phyloP scores from a whole-genome alignment of 2,329 filamentous ascomycete species.

The Xylaria digitata region DNA sequence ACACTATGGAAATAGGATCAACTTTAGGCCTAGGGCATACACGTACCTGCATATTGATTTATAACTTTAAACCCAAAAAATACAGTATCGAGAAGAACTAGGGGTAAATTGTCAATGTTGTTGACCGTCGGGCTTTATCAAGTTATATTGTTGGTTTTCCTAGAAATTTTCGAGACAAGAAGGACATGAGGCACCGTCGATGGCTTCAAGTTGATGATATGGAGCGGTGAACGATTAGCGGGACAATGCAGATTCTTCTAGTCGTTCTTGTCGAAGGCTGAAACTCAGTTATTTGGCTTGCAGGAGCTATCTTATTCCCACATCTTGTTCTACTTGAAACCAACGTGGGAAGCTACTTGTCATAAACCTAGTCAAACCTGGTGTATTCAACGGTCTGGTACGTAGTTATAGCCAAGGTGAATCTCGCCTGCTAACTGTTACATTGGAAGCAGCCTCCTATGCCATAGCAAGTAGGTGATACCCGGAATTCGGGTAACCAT shows the following conservation, averaged over 20 bases:
- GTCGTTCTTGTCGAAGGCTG: not conserved
- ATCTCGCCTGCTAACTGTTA: no score
- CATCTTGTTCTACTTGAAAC: not conserved
- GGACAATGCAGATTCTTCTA: not conserved
- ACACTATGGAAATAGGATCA: not conserved
- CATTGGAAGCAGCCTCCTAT: no score
- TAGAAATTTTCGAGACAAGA: not conserved
- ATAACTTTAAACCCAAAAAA: not conserved
- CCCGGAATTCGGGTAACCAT: no score
- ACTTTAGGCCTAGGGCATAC: not conserved
- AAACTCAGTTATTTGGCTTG: not conserved
- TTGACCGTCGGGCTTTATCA: not conserved
- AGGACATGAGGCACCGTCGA: not conserved
- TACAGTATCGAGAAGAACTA: not conserved
- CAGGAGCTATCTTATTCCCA: not conserved
- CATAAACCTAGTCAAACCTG: not conserved
- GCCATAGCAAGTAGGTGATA: no score
- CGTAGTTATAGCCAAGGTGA: no score
- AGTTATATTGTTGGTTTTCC: not conserved
- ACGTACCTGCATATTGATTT: constrained; percentile 17
- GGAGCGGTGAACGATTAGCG: not conserved
- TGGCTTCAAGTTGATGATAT: not conserved
- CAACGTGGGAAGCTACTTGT: not conserved
- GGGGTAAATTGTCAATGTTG: not conserved
- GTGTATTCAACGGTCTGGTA: no score